A percentile compares a stretch with the other conserved stretches of the same genome.
These are phyloP conservation scores for Saturnispora hagleri DNA, from an alignment of 805 yeast species.

Conservation along the genomic window DNA sequence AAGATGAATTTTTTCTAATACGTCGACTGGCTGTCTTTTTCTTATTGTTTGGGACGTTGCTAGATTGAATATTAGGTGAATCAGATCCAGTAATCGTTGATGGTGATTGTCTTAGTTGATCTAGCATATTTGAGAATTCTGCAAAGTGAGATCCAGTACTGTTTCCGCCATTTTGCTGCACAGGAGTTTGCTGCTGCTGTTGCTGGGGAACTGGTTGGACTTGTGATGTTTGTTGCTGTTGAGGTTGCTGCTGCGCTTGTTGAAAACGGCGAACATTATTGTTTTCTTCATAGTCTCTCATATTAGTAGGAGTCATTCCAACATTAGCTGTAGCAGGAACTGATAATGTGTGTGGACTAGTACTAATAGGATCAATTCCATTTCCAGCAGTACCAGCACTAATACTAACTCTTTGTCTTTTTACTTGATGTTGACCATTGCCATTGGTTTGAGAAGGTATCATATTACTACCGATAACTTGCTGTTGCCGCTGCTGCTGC, in stretches of 20 bases:
- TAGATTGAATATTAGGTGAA: constrained; percentile 5
- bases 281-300: constrained; percentile 78
- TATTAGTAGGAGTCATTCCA: constrained; percentile 4
- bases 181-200: background rate
- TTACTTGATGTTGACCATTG: constrained; percentile 12
- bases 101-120: constrained; percentile 13
- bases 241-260: constrained; percentile 5
- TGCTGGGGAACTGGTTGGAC: background rate
- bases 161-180: constrained; percentile 4
- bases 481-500: constrained; percentile 15
- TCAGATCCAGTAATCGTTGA: constrained; percentile 11
- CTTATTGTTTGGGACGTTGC: constrained; percentile 8
- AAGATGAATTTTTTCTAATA: constrained; percentile 19
- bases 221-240: background rate
- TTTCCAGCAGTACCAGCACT: constrained; percentile 10
- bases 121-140: constrained; percentile 15
- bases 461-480: constrained; percentile 11
- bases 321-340: constrained; percentile 10
- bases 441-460: constrained; percentile 13
- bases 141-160: constrained; percentile 12
- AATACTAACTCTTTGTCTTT: constrained; percentile 14
- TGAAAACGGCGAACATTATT: constrained; percentile 24
- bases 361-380: constrained; percentile 15
- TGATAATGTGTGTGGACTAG: constrained; percentile 15
- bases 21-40: constrained; percentile 16